Evolutionary conservation across 129 eudicot genomes (phyloP).

Genomic region (Centella asiatica): DNA sequence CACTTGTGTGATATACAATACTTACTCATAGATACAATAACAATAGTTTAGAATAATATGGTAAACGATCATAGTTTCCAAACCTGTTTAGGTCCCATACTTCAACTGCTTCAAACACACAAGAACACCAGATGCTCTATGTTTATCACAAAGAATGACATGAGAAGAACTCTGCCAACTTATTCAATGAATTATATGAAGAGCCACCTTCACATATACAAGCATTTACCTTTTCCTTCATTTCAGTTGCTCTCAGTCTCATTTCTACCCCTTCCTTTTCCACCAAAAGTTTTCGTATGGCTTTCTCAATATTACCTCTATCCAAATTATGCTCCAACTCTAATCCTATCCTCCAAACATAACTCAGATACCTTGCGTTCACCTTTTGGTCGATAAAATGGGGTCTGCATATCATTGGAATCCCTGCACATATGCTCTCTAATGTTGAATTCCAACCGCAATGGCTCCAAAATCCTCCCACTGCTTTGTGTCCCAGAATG

Average conservation of each 20-base stretch:
- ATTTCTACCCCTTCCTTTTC: constrained; percentile 19
- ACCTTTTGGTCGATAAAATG: constrained; percentile 12
- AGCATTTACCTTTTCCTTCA: constrained; percentile 6
- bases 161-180: constrained; percentile 8
- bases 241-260: neutral
- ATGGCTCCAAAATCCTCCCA: constrained; percentile 26
- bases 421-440: constrained; percentile 20
- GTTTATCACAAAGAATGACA: no score
- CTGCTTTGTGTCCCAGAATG: constrained; percentile 19
- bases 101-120: no score
- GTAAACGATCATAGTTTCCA: no score
- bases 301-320: constrained; percentile 6
- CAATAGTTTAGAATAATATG: no score
- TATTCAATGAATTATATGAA: constrained; percentile 17
- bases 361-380: constrained; percentile 16
- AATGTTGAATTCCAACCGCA: constrained; percentile 32
- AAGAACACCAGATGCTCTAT: no score
- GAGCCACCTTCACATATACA: constrained; percentile 16
- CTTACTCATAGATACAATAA: no score
- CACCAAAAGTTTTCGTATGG: constrained; percentile 9
- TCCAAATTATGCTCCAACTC: constrained; percentile 6
- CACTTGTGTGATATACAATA: no score
- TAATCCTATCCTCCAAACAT: constrained; percentile 14
- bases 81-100: no score
- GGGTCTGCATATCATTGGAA: constrained; percentile 26